Evolutionary conservation across 1,284 basidiomycete species (phyloP).

Genomic region (Ustilago loliicola): DNA sequence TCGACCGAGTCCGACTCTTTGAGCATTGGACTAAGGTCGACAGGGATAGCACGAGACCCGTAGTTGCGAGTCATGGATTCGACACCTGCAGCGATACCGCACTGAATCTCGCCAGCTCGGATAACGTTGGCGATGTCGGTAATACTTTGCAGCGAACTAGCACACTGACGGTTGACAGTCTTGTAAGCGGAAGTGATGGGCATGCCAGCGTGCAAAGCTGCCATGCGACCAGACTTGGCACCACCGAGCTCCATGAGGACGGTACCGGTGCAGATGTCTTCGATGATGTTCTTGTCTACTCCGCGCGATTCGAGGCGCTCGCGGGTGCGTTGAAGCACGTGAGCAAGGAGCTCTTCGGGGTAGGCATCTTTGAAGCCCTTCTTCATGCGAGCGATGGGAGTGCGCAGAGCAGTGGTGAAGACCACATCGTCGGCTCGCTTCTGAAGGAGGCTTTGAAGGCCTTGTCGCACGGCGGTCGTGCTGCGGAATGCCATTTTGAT

Average conservation of each 20-base stretch:
- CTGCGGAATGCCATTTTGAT: slow-evolving; percentile 58
- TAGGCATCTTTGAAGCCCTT: slow-evolving; percentile 70
- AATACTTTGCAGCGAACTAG: slow-evolving; percentile 69
- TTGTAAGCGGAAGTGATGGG: slow-evolving; percentile 47
- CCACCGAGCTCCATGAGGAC: slow-evolving; percentile 72
- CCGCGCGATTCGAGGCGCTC: slow-evolving; percentile 67
- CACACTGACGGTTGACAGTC: slow-evolving; percentile 71
- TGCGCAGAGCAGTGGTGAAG: slow-evolving; percentile 70
- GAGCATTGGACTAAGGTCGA: slow-evolving; percentile 65
- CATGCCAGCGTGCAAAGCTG: slow-evolving; percentile 70
- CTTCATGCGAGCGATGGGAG: slow-evolving; percentile 69
- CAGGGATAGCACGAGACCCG: slow-evolving; percentile 68
- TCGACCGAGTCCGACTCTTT: slow-evolving; percentile 61
- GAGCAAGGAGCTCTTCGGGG: slow-evolving; percentile 69
- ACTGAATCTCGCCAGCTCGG: slow-evolving; percentile 63
- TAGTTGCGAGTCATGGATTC: slow-evolving; percentile 69
- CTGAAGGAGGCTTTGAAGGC: slow-evolving; percentile 55
- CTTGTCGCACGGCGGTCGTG: slow-evolving; percentile 37
- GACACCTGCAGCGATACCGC: slow-evolving; percentile 66
- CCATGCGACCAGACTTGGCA: slow-evolving; percentile 70
- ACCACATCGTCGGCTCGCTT: slow-evolving; percentile 66
- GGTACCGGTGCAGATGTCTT: slow-evolving; percentile 70
- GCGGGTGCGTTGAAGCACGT: slow-evolving; percentile 66
- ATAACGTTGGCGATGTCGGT: slow-evolving; percentile 71
- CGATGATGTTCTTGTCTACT: slow-evolving; percentile 67